phyloP scores from a whole-genome alignment of 306 rosid species.

The Carpinus fangiana region DNA sequence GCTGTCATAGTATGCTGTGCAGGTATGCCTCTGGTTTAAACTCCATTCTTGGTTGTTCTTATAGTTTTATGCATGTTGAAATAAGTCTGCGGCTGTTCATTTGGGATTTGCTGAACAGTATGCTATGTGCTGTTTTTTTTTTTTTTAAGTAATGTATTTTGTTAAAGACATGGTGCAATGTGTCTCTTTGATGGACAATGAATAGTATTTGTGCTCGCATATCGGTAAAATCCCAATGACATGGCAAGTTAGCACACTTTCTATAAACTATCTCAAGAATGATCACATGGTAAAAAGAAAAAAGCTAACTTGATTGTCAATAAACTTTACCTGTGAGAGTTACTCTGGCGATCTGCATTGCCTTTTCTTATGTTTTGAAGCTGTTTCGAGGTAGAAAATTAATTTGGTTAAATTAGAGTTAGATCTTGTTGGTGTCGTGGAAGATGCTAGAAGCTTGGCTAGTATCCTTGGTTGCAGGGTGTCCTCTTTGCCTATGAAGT shows the following conservation, averaged over 20 bases:
- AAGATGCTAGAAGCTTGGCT: no score
- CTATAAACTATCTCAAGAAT: background rate
- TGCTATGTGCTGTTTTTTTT: background rate
- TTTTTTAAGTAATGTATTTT: background rate
- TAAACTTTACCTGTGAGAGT: background rate
- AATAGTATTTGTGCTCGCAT: background rate
- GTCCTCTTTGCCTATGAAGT: no score
- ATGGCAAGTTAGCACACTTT: background rate
- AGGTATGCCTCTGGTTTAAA: constrained; percentile 53
- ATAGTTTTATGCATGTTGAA: background rate
- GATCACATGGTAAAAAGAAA: background rate
- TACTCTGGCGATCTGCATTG: background rate
- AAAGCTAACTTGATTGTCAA: background rate
- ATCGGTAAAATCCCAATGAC: background rate
- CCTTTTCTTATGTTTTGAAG: no score
- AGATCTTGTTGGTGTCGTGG: no score
- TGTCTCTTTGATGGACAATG: background rate
- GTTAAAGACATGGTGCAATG: background rate
- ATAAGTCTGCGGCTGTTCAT: background rate
- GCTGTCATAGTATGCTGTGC: constrained; percentile 87
- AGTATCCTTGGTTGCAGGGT: no score
- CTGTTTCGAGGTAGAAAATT: no score
- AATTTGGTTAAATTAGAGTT: no score
- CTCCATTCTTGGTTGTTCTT: constrained; percentile 9
- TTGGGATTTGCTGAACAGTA: background rate